Percentiles rank a stretch among this genome's conserved stretches.
Evolutionary conservation across 2,329 filamentous ascomycete genomes (phyloP).

Genomic region (Drechslera avenae): DNA sequence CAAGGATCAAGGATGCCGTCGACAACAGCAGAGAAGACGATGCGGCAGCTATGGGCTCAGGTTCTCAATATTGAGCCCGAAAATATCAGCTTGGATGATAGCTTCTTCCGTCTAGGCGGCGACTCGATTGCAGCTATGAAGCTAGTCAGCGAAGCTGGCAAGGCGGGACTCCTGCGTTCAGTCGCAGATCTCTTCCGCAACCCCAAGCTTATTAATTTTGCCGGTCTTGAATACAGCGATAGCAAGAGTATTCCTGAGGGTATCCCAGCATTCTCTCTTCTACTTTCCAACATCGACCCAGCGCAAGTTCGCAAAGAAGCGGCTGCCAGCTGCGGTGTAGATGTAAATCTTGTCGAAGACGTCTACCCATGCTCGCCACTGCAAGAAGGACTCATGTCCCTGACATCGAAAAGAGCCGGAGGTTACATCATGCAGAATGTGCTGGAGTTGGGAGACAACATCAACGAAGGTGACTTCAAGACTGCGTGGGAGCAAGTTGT

Average conservation of each 20-base stretch:
- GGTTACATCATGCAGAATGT: slow-evolving; percentile 52
- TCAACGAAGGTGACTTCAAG: slow-evolving; percentile 1
- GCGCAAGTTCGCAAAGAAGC: too few species aligned
- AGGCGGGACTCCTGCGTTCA: too few species aligned
- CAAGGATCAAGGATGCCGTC: background rate
- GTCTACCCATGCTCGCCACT: slow-evolving; percentile 61
- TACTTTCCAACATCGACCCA: too few species aligned
- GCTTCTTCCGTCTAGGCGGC: too few species aligned
- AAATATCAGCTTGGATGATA: slow-evolving; percentile 7
- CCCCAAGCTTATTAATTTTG: too few species aligned
- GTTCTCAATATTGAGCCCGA: slow-evolving; percentile 4
- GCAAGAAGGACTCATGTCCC: slow-evolving; percentile 61
- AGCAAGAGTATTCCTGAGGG: too few species aligned
- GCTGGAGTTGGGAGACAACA: slow-evolving; percentile 28
- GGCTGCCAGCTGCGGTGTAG: too few species aligned
- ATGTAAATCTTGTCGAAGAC: background rate
- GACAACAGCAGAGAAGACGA: slow-evolving; percentile 2
- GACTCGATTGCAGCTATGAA: too few species aligned
- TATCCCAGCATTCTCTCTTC: too few species aligned
- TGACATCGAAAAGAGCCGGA: slow-evolving; percentile 58
- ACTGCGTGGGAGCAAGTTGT: slow-evolving; percentile 7
- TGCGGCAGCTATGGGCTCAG: slow-evolving; percentile 9
- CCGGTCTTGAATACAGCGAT: too few species aligned
- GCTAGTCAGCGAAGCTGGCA: too few species aligned
- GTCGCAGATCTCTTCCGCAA: too few species aligned